Conservation (phyloP, 345 rosid species). For the Eucalyptus fibrosa region DNA sequence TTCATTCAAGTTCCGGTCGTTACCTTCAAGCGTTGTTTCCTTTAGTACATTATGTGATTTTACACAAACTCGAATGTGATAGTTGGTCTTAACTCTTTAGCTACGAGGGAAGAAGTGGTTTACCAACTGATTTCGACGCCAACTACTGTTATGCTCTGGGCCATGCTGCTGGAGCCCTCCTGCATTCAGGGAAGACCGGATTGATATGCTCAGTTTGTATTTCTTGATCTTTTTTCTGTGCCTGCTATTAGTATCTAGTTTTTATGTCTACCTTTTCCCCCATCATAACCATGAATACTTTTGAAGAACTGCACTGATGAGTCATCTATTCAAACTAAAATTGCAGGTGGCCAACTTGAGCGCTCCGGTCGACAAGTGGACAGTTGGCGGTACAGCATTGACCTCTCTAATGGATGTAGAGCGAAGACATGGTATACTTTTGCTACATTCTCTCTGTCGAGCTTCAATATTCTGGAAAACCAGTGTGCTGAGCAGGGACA, state of each 20-base stretch:
- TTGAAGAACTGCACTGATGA: not conserved
- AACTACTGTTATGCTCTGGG: slow-evolving; percentile 90
- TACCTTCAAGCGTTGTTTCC: not conserved
- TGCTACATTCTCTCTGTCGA: not conserved
- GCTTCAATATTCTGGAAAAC: not conserved
- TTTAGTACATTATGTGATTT: not conserved
- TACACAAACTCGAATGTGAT: not conserved
- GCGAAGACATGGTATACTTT: slow-evolving; percentile 78
- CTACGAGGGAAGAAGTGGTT: slow-evolving; percentile 94
- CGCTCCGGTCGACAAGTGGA: slow-evolving; percentile 84
- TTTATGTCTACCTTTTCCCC: not conserved
- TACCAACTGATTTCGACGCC: slow-evolving; percentile 93
- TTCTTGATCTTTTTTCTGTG: not conserved
- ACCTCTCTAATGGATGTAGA: slow-evolving; percentile 95
- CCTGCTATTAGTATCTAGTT: not conserved
- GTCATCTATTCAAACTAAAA: not conserved
- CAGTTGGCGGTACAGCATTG: slow-evolving; percentile 81
- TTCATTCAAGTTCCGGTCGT: not conserved
- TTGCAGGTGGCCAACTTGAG: slow-evolving; percentile 78
- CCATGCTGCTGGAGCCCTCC: slow-evolving; percentile 82
- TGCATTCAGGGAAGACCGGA: slow-evolving; percentile 80
- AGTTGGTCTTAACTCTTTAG: slow-evolving; percentile 6
- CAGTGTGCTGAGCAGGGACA: not conserved
- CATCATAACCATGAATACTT: not conserved
- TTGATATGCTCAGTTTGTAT: slow-evolving; percentile 64